These are phyloP conservation scores for Erysimum pusillum DNA, from an alignment of 441 rosid genomes.

Conservation along the genomic window DNA sequence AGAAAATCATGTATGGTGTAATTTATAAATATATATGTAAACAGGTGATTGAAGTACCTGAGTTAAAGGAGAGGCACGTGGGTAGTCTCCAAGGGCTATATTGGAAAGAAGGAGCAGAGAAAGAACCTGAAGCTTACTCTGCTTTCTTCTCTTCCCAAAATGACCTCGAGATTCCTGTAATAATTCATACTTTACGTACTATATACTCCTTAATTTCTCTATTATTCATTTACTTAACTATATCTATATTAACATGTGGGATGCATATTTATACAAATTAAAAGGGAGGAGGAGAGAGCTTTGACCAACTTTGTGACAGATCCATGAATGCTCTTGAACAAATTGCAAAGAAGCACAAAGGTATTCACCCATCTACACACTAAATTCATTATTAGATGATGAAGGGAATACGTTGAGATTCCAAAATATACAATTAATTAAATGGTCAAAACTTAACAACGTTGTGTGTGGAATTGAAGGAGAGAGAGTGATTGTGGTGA, in stretches of 20 bases:
- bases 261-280: slow-evolving; percentile 1
- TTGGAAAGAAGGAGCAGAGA: slow-evolving; percentile 46
- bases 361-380: slow-evolving; percentile 2
- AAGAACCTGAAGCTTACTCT: slow-evolving; percentile 47
- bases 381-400: background rate
- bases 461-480: slow-evolving; percentile 39
- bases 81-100: slow-evolving; percentile 51
- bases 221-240: background rate
- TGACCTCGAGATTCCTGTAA: slow-evolving; percentile 54
- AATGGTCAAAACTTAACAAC: background rate
- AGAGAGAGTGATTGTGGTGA: slow-evolving; percentile 56
- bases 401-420: background rate
- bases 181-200: background rate
- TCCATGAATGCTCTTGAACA: slow-evolving; percentile 54
- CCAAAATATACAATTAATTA: background rate
- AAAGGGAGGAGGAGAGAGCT: slow-evolving; percentile 66
- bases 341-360: slow-evolving; percentile 58
- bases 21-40: background rate
- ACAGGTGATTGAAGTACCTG: slow-evolving; percentile 49
- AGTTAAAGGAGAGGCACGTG: slow-evolving; percentile 51
- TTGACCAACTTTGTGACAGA: slow-evolving; percentile 57
- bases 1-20: background rate
- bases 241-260: background rate
- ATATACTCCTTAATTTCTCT: background rate
- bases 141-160: slow-evolving; percentile 49